Conservation (phyloP, 768 basidiomycete genomes). For the Russula vinacea region DNA sequence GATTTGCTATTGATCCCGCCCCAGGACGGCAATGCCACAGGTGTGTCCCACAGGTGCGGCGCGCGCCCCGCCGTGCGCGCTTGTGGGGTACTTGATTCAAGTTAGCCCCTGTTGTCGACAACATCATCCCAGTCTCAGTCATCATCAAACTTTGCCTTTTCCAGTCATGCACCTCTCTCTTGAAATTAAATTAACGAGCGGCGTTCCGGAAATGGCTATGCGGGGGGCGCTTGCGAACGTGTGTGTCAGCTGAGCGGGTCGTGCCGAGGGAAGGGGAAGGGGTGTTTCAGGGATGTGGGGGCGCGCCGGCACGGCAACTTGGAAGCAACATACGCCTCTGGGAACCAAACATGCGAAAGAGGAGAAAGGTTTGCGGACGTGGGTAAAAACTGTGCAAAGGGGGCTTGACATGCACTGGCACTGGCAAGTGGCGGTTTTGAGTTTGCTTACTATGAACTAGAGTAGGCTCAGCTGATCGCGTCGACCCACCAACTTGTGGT, state of each 20-base stretch:
- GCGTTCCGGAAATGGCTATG: conserved; percentile 14
- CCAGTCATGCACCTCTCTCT: background rate
- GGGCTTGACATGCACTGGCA: background rate
- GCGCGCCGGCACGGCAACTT: background rate
- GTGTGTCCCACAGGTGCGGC: background rate
- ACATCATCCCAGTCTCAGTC: background rate
- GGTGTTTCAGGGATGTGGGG: background rate
- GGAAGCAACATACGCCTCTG: background rate
- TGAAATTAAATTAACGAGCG: background rate
- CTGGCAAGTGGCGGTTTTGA: background rate
- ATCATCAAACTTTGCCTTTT: conserved; percentile 14
- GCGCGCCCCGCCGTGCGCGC: background rate
- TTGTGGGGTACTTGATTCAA: background rate
- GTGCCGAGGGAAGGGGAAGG: background rate
- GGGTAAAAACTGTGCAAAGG: background rate
- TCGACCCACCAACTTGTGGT: background rate
- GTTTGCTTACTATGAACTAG: background rate
- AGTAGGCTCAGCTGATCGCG: background rate
- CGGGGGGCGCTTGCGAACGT: background rate
- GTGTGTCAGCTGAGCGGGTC: conserved; percentile 2
- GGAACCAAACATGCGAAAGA: background rate
- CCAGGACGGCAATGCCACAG: too few species aligned
- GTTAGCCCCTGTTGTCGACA: conserved; percentile 15
- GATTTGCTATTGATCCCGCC: background rate
- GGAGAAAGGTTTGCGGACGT: background rate